Evolutionary conservation across 805 yeast species (phyloP).

Genomic region (Pichia nakasei): DNA sequence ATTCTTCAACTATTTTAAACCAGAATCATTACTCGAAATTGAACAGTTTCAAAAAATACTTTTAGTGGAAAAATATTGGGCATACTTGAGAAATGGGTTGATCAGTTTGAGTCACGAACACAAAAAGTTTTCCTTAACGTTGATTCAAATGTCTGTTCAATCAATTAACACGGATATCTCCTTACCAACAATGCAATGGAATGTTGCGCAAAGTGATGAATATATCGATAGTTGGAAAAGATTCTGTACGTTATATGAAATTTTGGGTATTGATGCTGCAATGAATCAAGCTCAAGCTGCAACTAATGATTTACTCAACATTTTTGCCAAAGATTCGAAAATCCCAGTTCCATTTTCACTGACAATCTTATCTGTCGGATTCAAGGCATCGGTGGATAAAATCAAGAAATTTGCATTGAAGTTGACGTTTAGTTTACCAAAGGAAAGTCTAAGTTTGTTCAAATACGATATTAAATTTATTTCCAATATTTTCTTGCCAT

Average conservation of each 20-base stretch:
- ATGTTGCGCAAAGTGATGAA: slow-evolving; percentile 17
- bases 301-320: slow-evolving; percentile 44
- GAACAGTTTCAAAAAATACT: slow-evolving; percentile 25
- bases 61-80: slow-evolving; percentile 42
- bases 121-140: slow-evolving; percentile 59
- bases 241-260: slow-evolving; percentile 67
- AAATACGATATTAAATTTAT: slow-evolving; percentile 34
- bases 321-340: slow-evolving; percentile 40
- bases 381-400: slow-evolving; percentile 68
- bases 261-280: slow-evolving; percentile 77
- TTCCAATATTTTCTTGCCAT: slow-evolving; percentile 41
- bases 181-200: slow-evolving; percentile 38
- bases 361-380: slow-evolving; percentile 65
- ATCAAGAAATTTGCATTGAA: slow-evolving; percentile 57
- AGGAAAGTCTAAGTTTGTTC: slow-evolving; percentile 37
- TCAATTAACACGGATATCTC: slow-evolving; percentile 29
- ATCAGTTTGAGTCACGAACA: slow-evolving; percentile 52
- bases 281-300: slow-evolving; percentile 82
- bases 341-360: slow-evolving; percentile 68
- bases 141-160: slow-evolving; percentile 53
- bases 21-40: slow-evolving; percentile 6
- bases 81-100: slow-evolving; percentile 45
- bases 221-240: slow-evolving; percentile 57
- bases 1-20: slow-evolving; percentile 28
- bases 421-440: slow-evolving; percentile 45